Evolutionary conservation across 2,329 filamentous ascomycete species (phyloP), one percentile per base, ranked within the genome.

Genomic region (Furcasterigmium furcatum): DNA sequence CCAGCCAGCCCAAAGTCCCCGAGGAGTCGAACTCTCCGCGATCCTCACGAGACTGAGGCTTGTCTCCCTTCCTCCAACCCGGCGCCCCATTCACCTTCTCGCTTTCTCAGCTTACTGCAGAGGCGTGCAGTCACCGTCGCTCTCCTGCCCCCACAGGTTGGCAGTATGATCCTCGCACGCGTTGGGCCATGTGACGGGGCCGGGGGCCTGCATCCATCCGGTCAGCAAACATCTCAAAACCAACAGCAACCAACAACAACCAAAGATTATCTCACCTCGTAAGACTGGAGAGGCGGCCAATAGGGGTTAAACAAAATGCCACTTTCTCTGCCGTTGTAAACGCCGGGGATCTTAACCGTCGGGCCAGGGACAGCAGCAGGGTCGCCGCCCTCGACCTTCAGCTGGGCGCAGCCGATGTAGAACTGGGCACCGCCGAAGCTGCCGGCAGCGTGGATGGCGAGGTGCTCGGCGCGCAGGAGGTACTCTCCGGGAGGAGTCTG

Each of bases 391-490:
- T 58, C 52, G 6, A 67, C 64, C 6, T 51, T 55, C 19, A 67
- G 45, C 50, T 67, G 64, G 2, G 60, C 64, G 38, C 65, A 67
- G 16, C 58, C 55, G 13, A 65, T 61, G 55, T 66, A 67, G 60
- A 63, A 65, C 56, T 67, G 64, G 18, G 64, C 64, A 30, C 64
- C 65, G 29, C 57, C 55, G 42, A 55, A 51, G 41, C 42, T 43
- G 16, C 62, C 52, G 7, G 65, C 63, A 2, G 47, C 54, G 50
- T 68, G 65, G 5, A 68, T 58, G 20, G 55, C 63, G 7, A 67
- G 41, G 50, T 67, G 65, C 58, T 68, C 65, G 4, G 58, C 64
- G 16, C 65, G 65, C 49, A 68, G 54, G 29, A 64, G 61, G 51
- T 64, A 64, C 30, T 61, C 60, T 16, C 60, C 61, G 48, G 61